Evolutionary conservation across 2,329 filamentous ascomycete species (phyloP), one percentile per base, ranked within the genome.

Genomic region (Pyricularia sp.): DNA sequence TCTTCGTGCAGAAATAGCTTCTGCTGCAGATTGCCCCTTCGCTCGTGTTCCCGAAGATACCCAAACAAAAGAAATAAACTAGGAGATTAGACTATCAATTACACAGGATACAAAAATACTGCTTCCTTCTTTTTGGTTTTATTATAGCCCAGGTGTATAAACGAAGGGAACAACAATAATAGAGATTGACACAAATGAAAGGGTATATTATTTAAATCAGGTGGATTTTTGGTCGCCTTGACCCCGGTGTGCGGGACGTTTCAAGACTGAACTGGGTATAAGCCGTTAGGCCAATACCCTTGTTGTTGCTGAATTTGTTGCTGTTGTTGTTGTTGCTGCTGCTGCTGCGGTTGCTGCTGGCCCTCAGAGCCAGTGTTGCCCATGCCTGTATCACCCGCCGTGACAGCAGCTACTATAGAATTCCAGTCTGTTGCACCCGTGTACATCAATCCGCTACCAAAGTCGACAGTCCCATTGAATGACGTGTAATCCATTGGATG

Each of bases 281-380:
- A 33, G 20, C 42, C 65, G 42, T 36, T 10, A 11, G 33, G 36
- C 65, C 65, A 67, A 26, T 55, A 67, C 2, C 33, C 23, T 55
- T 67, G 65, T 50, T 66, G 65, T 26, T 67, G 65, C 25, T 58
- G 65, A 14, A 55, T 28, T 30, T 58, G n/a, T 20, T 31, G 65
- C 25, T 30, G n/a, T 66, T 6, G n/a, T 30, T 58, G n/a, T 20
- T 31, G 65, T 17, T 30, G 33, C 12, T 36, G 33, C 12, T 36
- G 65, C 23, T 66, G 65, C 65, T 50, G 42, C 11, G 64, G 28
- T 36, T 25, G 65, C 42, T 67, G 65, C 23, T 67, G 65, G 36
- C 36, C 42, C 20, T 31, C 30, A 11, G 65, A 50, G 10, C 17
- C 25, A 14, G 65, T 36, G 9, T 36, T 50, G 25, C 64, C 64